Evolutionary conservation across 2,329 filamentous ascomycete species (phyloP).

Genomic region (Cordyceps javanica): DNA sequence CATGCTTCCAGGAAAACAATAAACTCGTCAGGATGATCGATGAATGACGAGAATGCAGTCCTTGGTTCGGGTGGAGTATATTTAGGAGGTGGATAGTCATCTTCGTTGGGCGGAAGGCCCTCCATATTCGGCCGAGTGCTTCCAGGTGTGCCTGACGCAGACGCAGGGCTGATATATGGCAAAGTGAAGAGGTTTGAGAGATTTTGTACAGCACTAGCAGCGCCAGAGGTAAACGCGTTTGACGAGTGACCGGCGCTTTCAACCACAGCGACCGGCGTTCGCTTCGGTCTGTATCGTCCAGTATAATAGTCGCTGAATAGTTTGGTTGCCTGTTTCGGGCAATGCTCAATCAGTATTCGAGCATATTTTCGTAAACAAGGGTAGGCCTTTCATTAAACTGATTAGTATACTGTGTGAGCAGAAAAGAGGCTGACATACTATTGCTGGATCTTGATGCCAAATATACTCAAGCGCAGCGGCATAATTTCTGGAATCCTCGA

Average conservation of each 20-base stretch:
- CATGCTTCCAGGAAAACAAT: slow-evolving; percentile 89
- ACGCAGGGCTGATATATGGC: slow-evolving; percentile 68
- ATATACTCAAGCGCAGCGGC: slow-evolving; percentile 85
- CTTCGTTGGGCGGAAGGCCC: slow-evolving; percentile 43
- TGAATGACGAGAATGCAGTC: slow-evolving; percentile 91
- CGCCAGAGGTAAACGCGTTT: slow-evolving; percentile 47
- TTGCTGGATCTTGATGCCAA: slow-evolving; percentile 74
- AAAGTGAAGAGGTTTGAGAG: slow-evolving; percentile 76
- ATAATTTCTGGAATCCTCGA: slow-evolving; percentile 92
- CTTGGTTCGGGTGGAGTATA: slow-evolving; percentile 80
- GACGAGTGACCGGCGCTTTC: slow-evolving; percentile 31
- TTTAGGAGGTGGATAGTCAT: slow-evolving; percentile 40
- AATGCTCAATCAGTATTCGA: slow-evolving; percentile 81
- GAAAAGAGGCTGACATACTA: slow-evolving; percentile 42
- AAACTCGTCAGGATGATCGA: slow-evolving; percentile 88
- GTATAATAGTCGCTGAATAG: slow-evolving; percentile 95
- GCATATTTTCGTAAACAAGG: slow-evolving; percentile 92
- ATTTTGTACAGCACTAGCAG: slow-evolving; percentile 77
- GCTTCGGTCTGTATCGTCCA: slow-evolving; percentile 69
- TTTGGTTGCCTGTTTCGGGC: slow-evolving; percentile 72
- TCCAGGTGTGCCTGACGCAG: slow-evolving; percentile 44
- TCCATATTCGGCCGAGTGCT: slow-evolving; percentile 43
- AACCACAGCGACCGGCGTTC: slow-evolving; percentile 41
- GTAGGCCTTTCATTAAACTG: slow-evolving; percentile 56
- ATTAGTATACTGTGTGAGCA: not conserved